Base-by-base conservation (phyloP, 768 basidiomycete genomes). In the Xerocomellus intermedius region DNA sequence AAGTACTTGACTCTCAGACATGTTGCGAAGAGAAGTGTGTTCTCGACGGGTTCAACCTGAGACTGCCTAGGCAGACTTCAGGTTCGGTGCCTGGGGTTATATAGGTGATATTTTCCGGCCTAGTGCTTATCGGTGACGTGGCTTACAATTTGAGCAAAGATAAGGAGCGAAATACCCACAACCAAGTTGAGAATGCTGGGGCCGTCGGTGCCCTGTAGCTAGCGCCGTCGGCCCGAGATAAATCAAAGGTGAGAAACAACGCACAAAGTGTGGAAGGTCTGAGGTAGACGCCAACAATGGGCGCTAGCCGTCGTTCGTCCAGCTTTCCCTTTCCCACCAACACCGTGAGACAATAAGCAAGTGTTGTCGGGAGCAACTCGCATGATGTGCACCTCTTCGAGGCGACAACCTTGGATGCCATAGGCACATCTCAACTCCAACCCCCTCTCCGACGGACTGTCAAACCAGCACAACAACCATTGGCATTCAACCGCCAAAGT, bases 1-100 rank as follows among this genome's bases (percentile, higher is more conserved):
- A 48, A 91, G 77, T 24, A 86, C 72, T 48, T 70, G 58, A 42
- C 53, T 60, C 36, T 62, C 50, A 12, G 70, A 69, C 70, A 70
- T 69, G 41, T 2, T 57, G 30, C 3, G 42, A 24, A 21, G 45
- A 38, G 12, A 38, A 44, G 38, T 10, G 41, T 41, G 32, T 22
- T 19, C 35, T 22, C 4, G 22, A 17, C 42, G 55, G 21, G 57
- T 48, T 41, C 45, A 28, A 47, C n/a, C 24, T 37, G 35, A 33
- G 16, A 42, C 38, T 32, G 45, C 42, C 36, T 43, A 35, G 14
- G 19, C 24, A 10, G 48, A 35, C 16, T 30, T 12, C 9, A 7
- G 12, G 13, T 13, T 42, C 37, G 22, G 36, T 21, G 7, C n/a
- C 9, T 14, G 24, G 17, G 26, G 19, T 38, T 62, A 66, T 59